Evolutionary conservation across 2,329 filamentous ascomycete genomes (phyloP), one percentile per base, ranked within the genome.

Genomic region (Ilyonectria mors-panacis): DNA sequence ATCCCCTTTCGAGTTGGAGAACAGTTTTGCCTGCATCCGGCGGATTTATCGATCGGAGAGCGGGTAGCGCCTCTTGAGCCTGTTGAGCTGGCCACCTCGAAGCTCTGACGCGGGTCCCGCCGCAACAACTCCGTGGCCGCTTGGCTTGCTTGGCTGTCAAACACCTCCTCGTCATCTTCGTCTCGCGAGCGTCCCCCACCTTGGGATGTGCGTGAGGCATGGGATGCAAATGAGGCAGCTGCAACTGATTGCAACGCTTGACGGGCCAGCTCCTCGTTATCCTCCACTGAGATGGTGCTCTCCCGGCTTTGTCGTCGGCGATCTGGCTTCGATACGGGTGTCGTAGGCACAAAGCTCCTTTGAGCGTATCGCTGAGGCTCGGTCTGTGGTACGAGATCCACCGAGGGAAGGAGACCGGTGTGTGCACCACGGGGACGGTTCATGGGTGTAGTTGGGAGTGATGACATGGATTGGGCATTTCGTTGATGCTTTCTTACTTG

Each of bases 401-500:
- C 84, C 0, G 91, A 89, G 55, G 91, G 89, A 56, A 90, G 83
- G 73, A 92, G 86, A 4, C 83, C 85, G 17, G 82, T 80, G 54
- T 86, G 85, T 45, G 84, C 82, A 44, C 84, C 85, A 37, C 81
- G 80, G 13, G 83, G 81, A 56, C 88, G 86, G 48, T 85, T 79
- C 15, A 89, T 86, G 10, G 94, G 94, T 2, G 94, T 97, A 6
- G 90, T 90, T 8, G 94, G 94, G 6, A 97, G 84, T 1, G 94
- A 96, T 1, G 94, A 97, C 78, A 97, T 85, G 50, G 94, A 96
- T 78, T 97, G 94, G 33, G 91, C 89, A 65, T 92, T 93, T 72
- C 94, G 90, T 19, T 87, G 89, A 78, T 97, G 94, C 63, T 89
- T 89, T 61, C 87, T 83, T 65, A 78, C 86, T 76, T 83, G 86